phyloP scores from a whole-genome alignment of 2,329 filamentous ascomycete genomes.

The Salinomyces thailandicus region DNA sequence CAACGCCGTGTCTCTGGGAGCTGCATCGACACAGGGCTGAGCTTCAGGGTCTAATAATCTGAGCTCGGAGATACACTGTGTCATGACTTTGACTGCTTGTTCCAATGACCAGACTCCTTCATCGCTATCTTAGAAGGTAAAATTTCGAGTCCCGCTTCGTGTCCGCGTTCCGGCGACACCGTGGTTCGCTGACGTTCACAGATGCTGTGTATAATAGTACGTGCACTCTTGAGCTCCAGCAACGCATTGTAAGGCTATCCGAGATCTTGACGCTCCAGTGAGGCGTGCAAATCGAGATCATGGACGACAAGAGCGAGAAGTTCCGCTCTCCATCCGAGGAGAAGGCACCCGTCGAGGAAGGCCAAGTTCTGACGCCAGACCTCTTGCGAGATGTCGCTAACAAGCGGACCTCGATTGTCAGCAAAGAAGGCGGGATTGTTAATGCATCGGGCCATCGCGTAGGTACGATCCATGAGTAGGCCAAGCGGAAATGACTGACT shows the following conservation, averaged over 20 bases:
- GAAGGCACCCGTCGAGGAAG: slow-evolving; percentile 4
- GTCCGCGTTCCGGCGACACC: no score
- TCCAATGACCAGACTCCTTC: no score
- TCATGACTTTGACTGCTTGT: neutral
- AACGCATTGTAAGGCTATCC: no score
- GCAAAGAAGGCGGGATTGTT: slow-evolving; percentile 35
- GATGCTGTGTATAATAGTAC: no score
- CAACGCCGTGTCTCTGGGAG: slow-evolving; percentile 1
- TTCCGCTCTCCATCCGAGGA: neutral
- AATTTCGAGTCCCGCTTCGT: no score
- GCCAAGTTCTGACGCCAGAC: slow-evolving; percentile 6
- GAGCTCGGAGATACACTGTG: neutral
- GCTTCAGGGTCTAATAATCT: neutral
- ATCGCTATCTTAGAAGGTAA: no score
- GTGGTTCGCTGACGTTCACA: no score
- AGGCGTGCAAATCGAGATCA: neutral
- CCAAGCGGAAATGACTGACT: no score
- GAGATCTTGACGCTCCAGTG: no score
- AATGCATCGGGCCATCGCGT: slow-evolving; percentile 56
- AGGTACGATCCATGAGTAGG: no score
- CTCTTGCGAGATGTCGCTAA: slow-evolving; percentile 6
- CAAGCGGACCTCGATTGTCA: slow-evolving; percentile 16
- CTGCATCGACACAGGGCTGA: neutral
- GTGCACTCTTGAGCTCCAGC: no score
- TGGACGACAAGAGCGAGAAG: neutral